Percentiles rank a stretch among this genome's conserved stretches.
These are phyloP conservation scores for Planoprotostelium fungivorum DNA, from an alignment of 78 protist genomes.

Conservation along the genomic window DNA sequence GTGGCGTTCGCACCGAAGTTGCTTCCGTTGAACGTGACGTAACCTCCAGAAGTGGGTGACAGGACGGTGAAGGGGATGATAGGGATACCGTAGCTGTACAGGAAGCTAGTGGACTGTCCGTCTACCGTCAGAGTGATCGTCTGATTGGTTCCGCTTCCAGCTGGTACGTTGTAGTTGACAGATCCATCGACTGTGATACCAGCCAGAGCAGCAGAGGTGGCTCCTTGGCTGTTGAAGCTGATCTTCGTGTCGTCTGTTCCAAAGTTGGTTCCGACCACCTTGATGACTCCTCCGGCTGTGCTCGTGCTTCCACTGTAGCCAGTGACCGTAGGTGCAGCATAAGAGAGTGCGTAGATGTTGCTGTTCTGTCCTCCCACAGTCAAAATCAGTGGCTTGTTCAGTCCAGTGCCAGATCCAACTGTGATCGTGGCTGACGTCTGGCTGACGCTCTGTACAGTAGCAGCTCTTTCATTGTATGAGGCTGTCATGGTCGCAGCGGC, in stretches of 20 bases:
- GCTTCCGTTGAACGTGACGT: background rate
- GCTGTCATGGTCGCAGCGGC: background rate
- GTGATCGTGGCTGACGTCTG: too few species aligned
- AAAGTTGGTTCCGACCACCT: background rate
- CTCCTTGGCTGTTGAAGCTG: too few species aligned
- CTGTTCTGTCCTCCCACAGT: too few species aligned
- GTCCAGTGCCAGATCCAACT: background rate
- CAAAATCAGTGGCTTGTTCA: background rate
- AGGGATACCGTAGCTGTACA: background rate
- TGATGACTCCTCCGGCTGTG: background rate
- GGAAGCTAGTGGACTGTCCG: background rate
- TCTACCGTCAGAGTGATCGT: background rate
- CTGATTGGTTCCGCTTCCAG: background rate
- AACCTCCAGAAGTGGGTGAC: too few species aligned
- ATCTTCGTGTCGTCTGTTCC: background rate
- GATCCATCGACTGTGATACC: too few species aligned
- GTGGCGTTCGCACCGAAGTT: background rate
- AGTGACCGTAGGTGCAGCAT: background rate
- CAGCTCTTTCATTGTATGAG: too few species aligned
- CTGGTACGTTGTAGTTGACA: background rate
- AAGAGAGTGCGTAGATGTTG: too few species aligned
- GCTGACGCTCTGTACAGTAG: too few species aligned
- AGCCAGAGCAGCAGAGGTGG: background rate
- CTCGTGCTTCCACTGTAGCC: background rate
- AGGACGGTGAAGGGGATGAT: too few species aligned